Base-by-base conservation (phyloP, 257 asterid species). In the Jacaranda mimosifolia region DNA sequence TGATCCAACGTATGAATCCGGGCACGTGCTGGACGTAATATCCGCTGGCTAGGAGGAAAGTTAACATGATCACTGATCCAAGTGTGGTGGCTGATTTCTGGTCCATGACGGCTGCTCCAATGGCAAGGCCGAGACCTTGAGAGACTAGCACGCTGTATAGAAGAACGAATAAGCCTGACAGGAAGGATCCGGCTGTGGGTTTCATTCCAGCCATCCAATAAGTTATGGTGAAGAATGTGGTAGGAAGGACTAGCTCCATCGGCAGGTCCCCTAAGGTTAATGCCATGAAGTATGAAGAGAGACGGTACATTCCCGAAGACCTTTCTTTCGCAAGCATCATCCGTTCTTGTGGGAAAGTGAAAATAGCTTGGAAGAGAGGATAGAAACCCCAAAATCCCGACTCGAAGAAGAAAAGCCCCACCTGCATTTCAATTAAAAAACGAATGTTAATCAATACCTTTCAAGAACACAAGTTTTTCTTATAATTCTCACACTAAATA, bases 161-260 rank as follows among this genome's bases (percentile, higher is more conserved):
- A 36, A 91, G 87, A 18, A 56, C 78, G 40, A 84, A 72, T n/a
- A 88, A 72, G 78, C 92, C 86, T 8, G 67, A n/a, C 7, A 94
- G 62, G 83, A 91, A 94, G 75, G 84, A 68, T 2, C 7, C 53
- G 0, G 91, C 75, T 0, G 87, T 8, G 39, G 84, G 77, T 73
- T 83, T 92, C 0, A 94, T 74, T 5, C 95, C 99, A 0, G 92
- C 92, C 96, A 91, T 92, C 91, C 91, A 94, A 67, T 92, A 94
- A 12, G 90, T 83, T 75, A 94, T 83, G 77, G 77, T 43, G 74
- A 80, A 80, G 67, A 88, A 92, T 5, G 70, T 40, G 0, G 96
- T 83, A n/a, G 98, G 98, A 6, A 94, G 98, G 83, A 90, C 86
- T 6, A 94, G 59, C 11, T 87, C 96, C 98, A 94, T 87, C 0